phyloP scores from a whole-genome alignment of 2,329 filamentous ascomycete species.

The Truncatella angustata region DNA sequence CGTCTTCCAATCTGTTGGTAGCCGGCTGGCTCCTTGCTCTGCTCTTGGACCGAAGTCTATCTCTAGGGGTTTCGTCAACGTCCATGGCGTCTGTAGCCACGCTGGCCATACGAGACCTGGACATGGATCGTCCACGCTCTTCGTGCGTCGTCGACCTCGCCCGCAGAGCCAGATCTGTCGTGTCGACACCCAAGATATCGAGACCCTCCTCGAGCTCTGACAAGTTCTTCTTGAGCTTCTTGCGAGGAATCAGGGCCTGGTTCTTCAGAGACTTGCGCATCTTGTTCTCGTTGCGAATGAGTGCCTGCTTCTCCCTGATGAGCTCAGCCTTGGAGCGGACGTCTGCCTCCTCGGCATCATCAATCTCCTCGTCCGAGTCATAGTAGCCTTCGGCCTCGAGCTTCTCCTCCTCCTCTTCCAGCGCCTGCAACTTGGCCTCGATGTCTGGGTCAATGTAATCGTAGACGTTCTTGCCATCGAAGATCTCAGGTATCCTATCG shows the following conservation, averaged over 20 bases:
- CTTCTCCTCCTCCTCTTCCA: conserved; percentile 94
- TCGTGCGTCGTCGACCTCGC: conserved; percentile 63
- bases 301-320: conserved; percentile 89
- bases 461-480: conserved; percentile 95
- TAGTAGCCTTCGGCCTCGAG: conserved; percentile 92
- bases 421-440: conserved; percentile 82
- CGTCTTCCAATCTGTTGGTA: conserved; percentile 70
- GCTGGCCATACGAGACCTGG: conserved; percentile 60
- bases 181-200: conserved; percentile 82
- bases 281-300: conserved; percentile 91
- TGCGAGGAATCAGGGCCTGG: conserved; percentile 86
- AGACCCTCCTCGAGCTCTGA: conserved; percentile 85
- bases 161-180: conserved; percentile 69
- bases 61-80: conserved; percentile 54
- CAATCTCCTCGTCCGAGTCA: conserved; percentile 77
- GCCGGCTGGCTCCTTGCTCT: conserved; percentile 61
- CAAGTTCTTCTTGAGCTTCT: conserved; percentile 74
- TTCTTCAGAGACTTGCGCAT: conserved; percentile 98
- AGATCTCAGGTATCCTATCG: conserved; percentile 91
- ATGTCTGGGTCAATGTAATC: conserved; percentile 98
- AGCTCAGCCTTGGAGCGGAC: conserved; percentile 88
- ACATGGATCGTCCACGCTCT: conserved; percentile 68
- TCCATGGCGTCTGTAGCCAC: conserved; percentile 76
- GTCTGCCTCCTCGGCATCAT: conserved; percentile 86
- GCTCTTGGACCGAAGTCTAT: conserved; percentile 71